Conservation (phyloP, 2,329 filamentous ascomycete genomes). For the Colletotrichum truncatum region DNA sequence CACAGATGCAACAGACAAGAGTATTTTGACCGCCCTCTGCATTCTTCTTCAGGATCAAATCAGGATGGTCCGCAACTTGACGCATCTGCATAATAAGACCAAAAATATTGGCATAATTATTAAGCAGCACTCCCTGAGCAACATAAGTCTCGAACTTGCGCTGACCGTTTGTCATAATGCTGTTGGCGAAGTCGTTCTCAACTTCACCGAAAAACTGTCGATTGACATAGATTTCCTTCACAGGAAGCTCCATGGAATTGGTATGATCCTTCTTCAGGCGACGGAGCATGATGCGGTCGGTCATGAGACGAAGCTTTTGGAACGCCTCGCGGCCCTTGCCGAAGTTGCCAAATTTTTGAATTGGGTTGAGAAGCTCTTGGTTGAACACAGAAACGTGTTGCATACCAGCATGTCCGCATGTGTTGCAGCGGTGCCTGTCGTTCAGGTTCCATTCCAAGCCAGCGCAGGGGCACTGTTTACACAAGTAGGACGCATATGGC, state of each 20-base stretch:
- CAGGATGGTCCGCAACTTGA: conserved; percentile 95
- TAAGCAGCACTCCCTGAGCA: conserved; percentile 89
- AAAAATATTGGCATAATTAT: conserved; percentile 99
- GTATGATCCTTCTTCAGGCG: conserved; percentile 95
- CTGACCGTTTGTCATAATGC: conserved; percentile 91
- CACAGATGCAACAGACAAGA: conserved; percentile 92
- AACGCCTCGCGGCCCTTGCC: conserved; percentile 76
- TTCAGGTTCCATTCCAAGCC: conserved; percentile 86
- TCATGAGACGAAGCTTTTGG: conserved; percentile 84
- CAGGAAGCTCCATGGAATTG: conserved; percentile 93
- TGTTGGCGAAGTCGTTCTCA: conserved; percentile 93
- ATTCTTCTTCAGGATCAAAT: conserved; percentile 90
- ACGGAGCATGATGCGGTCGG: conserved; percentile 93
- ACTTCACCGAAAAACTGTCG: conserved; percentile 97
- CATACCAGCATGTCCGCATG: conserved; percentile 62
- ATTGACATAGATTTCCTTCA: conserved; percentile 91
- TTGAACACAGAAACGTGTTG: conserved; percentile 77
- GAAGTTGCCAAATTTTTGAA: conserved; percentile 68
- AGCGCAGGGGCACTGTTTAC: conserved; percentile 85
- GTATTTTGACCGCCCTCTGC: conserved; percentile 88
- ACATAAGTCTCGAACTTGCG: conserved; percentile 97
- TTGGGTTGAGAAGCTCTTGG: conserved; percentile 91
- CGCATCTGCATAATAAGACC: conserved; percentile 99
- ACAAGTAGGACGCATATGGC: conserved; percentile 94
- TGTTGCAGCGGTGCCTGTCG: conserved; percentile 73